A percentile compares a stretch with the other conserved stretches of the same genome.
Conservation (phyloP, 2,329 filamentous ascomycete species). For the Ceratocystis diversiconidia region DNA sequence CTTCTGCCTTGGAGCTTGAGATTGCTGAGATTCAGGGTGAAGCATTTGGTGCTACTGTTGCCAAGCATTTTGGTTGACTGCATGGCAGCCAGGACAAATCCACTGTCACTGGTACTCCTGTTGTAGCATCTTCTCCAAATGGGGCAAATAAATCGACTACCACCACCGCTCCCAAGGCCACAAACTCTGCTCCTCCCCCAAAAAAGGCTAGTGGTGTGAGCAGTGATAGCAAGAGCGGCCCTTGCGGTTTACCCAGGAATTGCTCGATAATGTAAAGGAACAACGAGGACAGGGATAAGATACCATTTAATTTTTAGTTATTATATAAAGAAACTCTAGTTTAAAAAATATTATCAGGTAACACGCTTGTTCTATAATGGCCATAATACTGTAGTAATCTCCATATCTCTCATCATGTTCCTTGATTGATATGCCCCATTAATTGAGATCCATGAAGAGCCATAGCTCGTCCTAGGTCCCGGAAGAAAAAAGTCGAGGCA, state of each 20-base stretch:
- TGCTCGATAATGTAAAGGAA: constrained; percentile 16
- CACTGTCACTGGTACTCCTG: constrained; percentile 21
- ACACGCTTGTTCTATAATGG: not conserved
- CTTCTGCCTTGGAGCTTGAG: constrained; percentile 57
- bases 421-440: too few species aligned
- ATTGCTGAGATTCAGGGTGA: constrained; percentile 74
- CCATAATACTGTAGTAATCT: too few species aligned
- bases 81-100: constrained; percentile 39
- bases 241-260: constrained; percentile 53
- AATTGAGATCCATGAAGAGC: too few species aligned
- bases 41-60: constrained; percentile 62
- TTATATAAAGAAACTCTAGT: not conserved
- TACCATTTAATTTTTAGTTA: constrained; percentile 16
- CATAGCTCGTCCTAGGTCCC: too few species aligned
- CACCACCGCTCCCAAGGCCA: constrained; percentile 18
- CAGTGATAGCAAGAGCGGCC: constrained; percentile 46
- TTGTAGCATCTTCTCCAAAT: constrained; percentile 14
- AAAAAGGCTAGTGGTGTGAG: constrained; percentile 25
- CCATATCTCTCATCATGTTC: too few species aligned
- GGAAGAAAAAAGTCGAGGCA: too few species aligned
- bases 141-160: not conserved
- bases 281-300: not conserved
- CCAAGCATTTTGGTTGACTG: constrained; percentile 66
- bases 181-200: constrained; percentile 14
- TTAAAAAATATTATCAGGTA: not conserved